Evolutionary conservation across 257 asterid species (phyloP).

Genomic region (Misopates orontium): DNA sequence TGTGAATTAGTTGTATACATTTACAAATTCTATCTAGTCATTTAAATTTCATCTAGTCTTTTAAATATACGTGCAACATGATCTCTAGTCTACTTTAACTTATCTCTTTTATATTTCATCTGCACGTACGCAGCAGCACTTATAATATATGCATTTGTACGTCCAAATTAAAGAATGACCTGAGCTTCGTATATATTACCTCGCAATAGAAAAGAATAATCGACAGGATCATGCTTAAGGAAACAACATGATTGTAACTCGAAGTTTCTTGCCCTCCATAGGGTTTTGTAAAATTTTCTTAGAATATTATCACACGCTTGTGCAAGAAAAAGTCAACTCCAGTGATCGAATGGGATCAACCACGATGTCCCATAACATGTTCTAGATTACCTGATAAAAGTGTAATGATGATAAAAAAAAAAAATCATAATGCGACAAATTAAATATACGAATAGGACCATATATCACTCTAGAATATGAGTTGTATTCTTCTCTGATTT

Average conservation of each 20-base stretch:
- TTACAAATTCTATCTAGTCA: too few species aligned
- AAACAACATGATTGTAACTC: slow-evolving; percentile 36
- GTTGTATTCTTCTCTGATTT: neutral
- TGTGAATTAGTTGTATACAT: too few species aligned
- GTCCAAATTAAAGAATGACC: neutral
- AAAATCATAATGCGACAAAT: too few species aligned
- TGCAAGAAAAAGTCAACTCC: slow-evolving; percentile 41
- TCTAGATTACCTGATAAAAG: too few species aligned
- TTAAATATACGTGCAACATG: too few species aligned
- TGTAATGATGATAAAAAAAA: too few species aligned
- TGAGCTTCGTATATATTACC: slow-evolving; percentile 8
- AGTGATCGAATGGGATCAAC: neutral
- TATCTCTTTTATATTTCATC: slow-evolving; percentile 8
- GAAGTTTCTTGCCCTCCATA: slow-evolving; percentile 31
- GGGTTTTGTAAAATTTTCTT: slow-evolving; percentile 31
- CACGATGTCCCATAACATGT: neutral
- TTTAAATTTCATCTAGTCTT: too few species aligned
- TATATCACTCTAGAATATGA: neutral
- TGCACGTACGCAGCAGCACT: slow-evolving; percentile 18
- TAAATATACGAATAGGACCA: too few species aligned
- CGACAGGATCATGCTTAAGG: slow-evolving; percentile 32
- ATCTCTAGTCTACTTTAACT: neutral
- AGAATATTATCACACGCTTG: slow-evolving; percentile 35
- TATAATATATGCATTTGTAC: neutral
- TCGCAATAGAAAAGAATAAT: slow-evolving; percentile 7